A percentile compares a stretch with the other conserved stretches of the same genome.
Evolutionary conservation across 78 protist species (phyloP).

Genomic region (Protostelium mycophagum): DNA sequence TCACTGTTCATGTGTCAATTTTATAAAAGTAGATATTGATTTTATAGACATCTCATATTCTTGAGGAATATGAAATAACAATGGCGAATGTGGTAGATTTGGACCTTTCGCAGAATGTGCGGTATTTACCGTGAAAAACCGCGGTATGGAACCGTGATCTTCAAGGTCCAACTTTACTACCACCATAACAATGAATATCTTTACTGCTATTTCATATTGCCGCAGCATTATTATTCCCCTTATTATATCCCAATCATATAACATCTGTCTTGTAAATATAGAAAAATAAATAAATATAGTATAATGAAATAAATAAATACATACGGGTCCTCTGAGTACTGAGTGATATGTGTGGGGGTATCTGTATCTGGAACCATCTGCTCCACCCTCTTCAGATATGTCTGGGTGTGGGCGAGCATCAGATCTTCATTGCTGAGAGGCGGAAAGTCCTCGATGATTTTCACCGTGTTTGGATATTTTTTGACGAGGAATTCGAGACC

Average conservation of each 20-base stretch:
- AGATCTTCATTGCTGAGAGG: background rate
- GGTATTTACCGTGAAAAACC: background rate
- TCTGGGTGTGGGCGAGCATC: background rate
- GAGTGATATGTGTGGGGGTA: background rate
- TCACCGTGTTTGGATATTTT: background rate
- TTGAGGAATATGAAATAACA: too few relatives aligned
- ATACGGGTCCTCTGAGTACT: background rate
- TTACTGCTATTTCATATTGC: too few relatives aligned
- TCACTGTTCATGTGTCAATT: too few relatives aligned
- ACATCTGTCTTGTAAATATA: too few relatives aligned
- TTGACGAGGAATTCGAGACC: conserved; percentile 6
- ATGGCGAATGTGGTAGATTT: too few relatives aligned
- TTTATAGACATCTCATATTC: too few relatives aligned
- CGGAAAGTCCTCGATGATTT: background rate
- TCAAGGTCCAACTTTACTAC: background rate
- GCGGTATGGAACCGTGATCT: background rate
- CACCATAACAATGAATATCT: background rate
- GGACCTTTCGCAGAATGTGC: background rate
- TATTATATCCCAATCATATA: too few relatives aligned
- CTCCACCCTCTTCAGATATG: background rate
- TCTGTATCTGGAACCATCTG: background rate
- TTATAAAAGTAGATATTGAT: too few relatives aligned
- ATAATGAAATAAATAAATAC: background rate
- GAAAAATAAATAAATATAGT: too few relatives aligned
- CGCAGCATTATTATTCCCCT: too few relatives aligned